Evolutionary conservation across 768 basidiomycete species (phyloP).

Genomic region (Rhodotorula sphaerocarpa): DNA sequence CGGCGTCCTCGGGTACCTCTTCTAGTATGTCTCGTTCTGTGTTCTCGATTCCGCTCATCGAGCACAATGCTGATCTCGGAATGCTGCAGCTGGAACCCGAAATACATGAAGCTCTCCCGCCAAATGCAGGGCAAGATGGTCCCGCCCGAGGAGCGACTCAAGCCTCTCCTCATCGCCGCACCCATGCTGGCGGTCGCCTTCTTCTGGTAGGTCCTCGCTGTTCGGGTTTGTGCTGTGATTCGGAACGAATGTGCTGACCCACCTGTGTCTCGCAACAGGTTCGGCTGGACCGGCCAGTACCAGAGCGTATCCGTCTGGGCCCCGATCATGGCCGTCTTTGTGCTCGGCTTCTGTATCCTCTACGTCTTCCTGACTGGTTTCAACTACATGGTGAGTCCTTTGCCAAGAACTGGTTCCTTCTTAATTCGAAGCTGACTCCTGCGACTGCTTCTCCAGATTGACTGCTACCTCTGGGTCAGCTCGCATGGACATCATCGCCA

Average conservation of each 20-base stretch:
- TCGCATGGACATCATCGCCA: neutral
- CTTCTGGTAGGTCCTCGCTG: constrained; percentile 21
- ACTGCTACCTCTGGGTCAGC: constrained; percentile 17
- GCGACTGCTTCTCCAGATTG: neutral
- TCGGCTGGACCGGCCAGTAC: constrained; percentile 35
- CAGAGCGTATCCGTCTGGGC: constrained; percentile 14
- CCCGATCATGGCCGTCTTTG: constrained; percentile 27
- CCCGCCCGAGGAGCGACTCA: constrained; percentile 39
- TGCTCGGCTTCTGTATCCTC: constrained; percentile 34
- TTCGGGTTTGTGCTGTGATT: too few relatives aligned
- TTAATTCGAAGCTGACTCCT: neutral
- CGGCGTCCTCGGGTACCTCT: constrained; percentile 25
- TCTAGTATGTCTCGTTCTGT: constrained; percentile 9
- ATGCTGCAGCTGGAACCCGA: constrained; percentile 32
- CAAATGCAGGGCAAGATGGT: constrained; percentile 19
- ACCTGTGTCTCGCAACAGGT: too few relatives aligned
- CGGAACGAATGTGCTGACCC: too few relatives aligned
- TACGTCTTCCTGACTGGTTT: constrained; percentile 35
- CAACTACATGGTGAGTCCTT: constrained; percentile 33
- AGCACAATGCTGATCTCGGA: neutral
- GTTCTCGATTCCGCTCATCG: too few relatives aligned
- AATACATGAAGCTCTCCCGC: constrained; percentile 32
- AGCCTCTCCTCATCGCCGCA: constrained; percentile 25
- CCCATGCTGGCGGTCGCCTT: constrained; percentile 33
- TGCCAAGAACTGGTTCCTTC: too few relatives aligned